Evolutionary conservation across 2,329 filamentous ascomycete genomes (phyloP).

Genomic region (Trichoderma asperellum): DNA sequence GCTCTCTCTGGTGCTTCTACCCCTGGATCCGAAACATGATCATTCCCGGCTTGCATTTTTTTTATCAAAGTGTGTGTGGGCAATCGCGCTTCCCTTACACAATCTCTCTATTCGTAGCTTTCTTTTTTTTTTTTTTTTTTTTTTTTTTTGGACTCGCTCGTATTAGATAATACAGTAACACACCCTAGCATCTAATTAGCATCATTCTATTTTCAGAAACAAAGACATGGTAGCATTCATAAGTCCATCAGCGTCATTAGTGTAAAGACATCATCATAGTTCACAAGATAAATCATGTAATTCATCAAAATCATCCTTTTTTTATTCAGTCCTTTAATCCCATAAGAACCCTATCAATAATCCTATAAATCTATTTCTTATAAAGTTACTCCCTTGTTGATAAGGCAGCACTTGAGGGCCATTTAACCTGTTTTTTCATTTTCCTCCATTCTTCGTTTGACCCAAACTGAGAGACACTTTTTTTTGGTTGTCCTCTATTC

Average conservation of each 20-base stretch:
- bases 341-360: conserved; percentile 16
- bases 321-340: not conserved
- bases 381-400: not conserved
- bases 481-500: not conserved
- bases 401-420: not conserved
- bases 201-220: not conserved
- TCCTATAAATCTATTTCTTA: conserved; percentile 20
- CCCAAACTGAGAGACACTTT: conserved; percentile 6
- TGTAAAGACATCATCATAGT: not conserved
- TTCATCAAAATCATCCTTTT: conserved; percentile 6
- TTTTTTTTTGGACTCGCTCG: not conserved
- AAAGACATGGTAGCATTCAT: not conserved
- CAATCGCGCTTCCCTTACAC: not conserved
- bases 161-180: not conserved
- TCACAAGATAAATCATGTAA: not conserved
- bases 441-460: not conserved
- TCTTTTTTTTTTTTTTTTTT: not conserved
- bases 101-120: not conserved
- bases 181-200: not conserved
- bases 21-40: conserved; percentile 23
- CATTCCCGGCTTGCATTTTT: not conserved
- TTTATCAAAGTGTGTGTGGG: not conserved
- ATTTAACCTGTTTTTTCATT: not conserved
- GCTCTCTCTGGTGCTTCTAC: not conserved
- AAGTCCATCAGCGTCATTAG: not conserved